These are phyloP conservation scores for Akanthomyces muscarius DNA, from an alignment of 2,329 filamentous ascomycete genomes.

Conservation along the genomic window DNA sequence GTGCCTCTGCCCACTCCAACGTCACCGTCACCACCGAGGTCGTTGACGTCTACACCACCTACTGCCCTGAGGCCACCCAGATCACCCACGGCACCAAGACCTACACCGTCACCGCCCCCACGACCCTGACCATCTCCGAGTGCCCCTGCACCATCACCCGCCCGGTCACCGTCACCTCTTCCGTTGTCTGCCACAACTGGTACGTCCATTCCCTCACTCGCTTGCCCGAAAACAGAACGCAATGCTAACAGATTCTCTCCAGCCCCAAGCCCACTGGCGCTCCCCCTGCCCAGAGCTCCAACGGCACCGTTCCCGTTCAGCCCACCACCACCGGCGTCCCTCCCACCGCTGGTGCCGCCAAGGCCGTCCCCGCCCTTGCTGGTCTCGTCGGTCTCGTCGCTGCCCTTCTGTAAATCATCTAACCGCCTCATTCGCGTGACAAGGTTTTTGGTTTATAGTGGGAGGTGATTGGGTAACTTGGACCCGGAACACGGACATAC, in stretches of 20 bases:
- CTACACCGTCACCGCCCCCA: slow-evolving; percentile 66
- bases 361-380: slow-evolving; percentile 54
- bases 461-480: slow-evolving; percentile 22
- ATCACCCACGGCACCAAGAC: slow-evolving; percentile 61
- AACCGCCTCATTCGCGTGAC: slow-evolving; percentile 34
- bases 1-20: slow-evolving; percentile 48
- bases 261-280: slow-evolving; percentile 17
- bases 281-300: slow-evolving; percentile 27
- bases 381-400: slow-evolving; percentile 58
- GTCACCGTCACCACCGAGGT: slow-evolving; percentile 55
- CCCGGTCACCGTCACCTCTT: slow-evolving; percentile 50
- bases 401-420: slow-evolving; percentile 52
- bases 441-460: slow-evolving; percentile 28
- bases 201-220: slow-evolving; percentile 29
- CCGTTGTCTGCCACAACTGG: slow-evolving; percentile 53
- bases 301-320: slow-evolving; percentile 32
- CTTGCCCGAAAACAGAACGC: too few species aligned
- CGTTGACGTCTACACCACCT: slow-evolving; percentile 64
- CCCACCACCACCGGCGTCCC: slow-evolving; percentile 27
- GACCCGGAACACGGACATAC: slow-evolving; percentile 35
- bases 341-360: slow-evolving; percentile 52
- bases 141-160: slow-evolving; percentile 66
- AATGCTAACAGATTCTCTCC: neutral
- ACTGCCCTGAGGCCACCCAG: slow-evolving; percentile 64
- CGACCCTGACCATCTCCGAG: slow-evolving; percentile 67